Conservation (phyloP, 371 early-diverging fungal species). For the Lichtheimia ornata region DNA sequence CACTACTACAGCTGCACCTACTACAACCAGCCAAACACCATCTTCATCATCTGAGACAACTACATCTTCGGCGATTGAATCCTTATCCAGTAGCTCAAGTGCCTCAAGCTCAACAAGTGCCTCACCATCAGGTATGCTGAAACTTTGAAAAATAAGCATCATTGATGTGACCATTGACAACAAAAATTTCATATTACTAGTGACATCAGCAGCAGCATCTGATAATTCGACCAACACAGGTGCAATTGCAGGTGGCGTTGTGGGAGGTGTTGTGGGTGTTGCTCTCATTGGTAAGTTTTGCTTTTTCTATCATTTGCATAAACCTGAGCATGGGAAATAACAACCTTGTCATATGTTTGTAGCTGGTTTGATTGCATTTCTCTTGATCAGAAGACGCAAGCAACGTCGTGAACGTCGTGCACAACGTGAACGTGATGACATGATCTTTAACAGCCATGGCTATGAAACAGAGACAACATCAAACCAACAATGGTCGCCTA, state of each 20-base stretch:
- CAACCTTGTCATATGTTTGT: not conserved
- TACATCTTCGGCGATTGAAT: not conserved
- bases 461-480: slow-evolving; percentile 4
- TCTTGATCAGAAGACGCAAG: slow-evolving; percentile 5
- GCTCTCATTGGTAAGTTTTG: slow-evolving; percentile 9
- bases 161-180: not conserved
- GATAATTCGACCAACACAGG: slow-evolving; percentile 12
- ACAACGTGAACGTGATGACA: slow-evolving; percentile 9
- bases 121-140: not conserved
- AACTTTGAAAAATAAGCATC: not conserved
- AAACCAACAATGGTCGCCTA: slow-evolving; percentile 3
- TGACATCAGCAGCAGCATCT: not conserved
- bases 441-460: slow-evolving; percentile 1
- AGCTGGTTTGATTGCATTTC: slow-evolving; percentile 11
- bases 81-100: not conserved
- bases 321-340: not conserved
- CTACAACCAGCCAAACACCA: not conserved
- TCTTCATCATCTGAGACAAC: not conserved
- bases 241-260: slow-evolving; percentile 19
- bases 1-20: not conserved
- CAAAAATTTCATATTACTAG: not conserved
- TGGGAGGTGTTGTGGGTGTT: slow-evolving; percentile 15
- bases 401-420: not conserved
- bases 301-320: slow-evolving; percentile 1
- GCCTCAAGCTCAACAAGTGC: not conserved